phyloP scores from a whole-genome alignment of 2,329 filamentous ascomycete genomes.

The Polytolypa hystricis region DNA sequence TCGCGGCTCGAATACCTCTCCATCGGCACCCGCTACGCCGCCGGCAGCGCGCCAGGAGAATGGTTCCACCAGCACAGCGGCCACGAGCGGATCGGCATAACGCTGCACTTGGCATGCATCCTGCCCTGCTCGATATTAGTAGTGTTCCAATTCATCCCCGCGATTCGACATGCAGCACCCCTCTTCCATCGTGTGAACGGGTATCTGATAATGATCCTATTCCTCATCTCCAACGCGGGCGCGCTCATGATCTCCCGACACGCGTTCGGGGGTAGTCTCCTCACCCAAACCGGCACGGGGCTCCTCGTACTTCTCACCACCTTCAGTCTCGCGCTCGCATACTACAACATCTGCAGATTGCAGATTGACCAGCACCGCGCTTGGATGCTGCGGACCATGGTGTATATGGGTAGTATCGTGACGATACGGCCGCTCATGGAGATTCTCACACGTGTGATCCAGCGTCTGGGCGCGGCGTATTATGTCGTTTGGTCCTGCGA shows the following conservation, averaged over 20 bases:
- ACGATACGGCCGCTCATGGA: slow-evolving; percentile 27
- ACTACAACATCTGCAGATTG: slow-evolving; percentile 47
- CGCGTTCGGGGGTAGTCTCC: slow-evolving; percentile 45
- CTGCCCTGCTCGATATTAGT: slow-evolving; percentile 31
- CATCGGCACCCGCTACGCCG: slow-evolving; percentile 24
- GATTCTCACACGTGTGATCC: slow-evolving; percentile 31
- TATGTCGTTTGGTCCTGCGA: slow-evolving; percentile 35
- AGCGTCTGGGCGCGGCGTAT: slow-evolving; percentile 24
- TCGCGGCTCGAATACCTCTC: slow-evolving; percentile 40
- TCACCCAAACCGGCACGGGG: slow-evolving; percentile 38
- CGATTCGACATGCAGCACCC: slow-evolving; percentile 37
- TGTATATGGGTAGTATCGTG: slow-evolving; percentile 27
- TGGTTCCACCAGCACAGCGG: slow-evolving; percentile 32
- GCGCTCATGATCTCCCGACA: slow-evolving; percentile 43
- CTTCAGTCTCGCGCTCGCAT: slow-evolving; percentile 36
- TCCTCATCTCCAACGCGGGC: slow-evolving; percentile 36
- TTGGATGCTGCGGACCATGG: slow-evolving; percentile 51
- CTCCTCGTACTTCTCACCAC: slow-evolving; percentile 37
- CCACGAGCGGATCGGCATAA: slow-evolving; percentile 29
- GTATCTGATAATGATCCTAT: slow-evolving; percentile 42
- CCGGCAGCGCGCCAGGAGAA: slow-evolving; percentile 30
- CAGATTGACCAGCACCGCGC: slow-evolving; percentile 54
- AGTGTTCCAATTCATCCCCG: slow-evolving; percentile 33
- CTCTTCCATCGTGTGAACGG: slow-evolving; percentile 51
- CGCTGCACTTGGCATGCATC: slow-evolving; percentile 32